Percentiles rank a stretch among this genome's conserved stretches.
Conservation (phyloP, 2,329 filamentous ascomycete species). For the Colletotrichum endophyticum region DNA sequence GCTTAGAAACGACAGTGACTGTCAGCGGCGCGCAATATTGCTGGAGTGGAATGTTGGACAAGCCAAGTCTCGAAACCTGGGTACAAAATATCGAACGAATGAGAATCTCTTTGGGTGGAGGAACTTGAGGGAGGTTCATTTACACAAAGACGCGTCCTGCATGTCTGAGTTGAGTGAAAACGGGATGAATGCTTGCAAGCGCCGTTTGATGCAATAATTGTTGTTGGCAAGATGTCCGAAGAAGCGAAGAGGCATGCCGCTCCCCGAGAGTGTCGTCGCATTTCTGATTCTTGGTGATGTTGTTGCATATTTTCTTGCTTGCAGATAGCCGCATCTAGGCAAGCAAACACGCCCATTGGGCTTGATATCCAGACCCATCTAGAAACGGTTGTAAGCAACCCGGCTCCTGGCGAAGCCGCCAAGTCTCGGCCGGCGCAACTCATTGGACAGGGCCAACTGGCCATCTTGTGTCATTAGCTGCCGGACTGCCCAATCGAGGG, state of each 20-base stretch:
- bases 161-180: not conserved
- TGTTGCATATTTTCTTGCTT: not conserved
- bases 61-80: not conserved
- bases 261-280: not conserved
- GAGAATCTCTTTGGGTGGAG: not conserved
- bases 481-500: not conserved
- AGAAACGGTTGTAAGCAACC: not conserved
- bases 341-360: not conserved
- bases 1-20: not conserved
- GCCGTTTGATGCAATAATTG: not conserved
- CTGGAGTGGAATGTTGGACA: slow-evolving; percentile 5
- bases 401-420: not conserved
- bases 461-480: not conserved
- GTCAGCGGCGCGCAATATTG: not conserved
- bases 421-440: not conserved
- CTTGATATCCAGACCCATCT: not conserved
- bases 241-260: not conserved
- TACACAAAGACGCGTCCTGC: not conserved
- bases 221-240: not conserved
- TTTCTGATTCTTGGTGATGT: not conserved
- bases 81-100: not conserved
- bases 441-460: not conserved
- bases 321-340: not conserved
- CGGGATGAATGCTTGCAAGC: not conserved
- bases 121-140: not conserved